These are phyloP conservation scores for Annona squamosa DNA, from an alignment of 164 flowering plant genomes.

Conservation along the genomic window DNA sequence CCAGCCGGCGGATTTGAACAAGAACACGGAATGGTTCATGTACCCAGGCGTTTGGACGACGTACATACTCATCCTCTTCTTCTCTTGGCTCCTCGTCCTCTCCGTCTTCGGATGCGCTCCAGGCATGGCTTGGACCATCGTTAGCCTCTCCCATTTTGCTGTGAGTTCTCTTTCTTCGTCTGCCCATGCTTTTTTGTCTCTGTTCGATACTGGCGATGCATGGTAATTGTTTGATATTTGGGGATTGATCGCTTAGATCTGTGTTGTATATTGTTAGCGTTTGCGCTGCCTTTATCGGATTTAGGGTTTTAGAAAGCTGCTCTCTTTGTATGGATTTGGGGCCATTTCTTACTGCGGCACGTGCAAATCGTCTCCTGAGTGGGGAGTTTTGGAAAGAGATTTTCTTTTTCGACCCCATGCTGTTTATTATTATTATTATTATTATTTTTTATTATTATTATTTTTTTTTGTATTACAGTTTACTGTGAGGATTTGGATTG, in stretches of 20 bases:
- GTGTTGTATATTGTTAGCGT: background rate
- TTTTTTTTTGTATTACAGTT: background rate
- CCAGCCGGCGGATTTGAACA: constrained; percentile 53
- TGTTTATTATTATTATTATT: no score
- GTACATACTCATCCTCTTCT: constrained; percentile 55
- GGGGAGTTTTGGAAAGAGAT: background rate
- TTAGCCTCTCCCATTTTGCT: constrained; percentile 49
- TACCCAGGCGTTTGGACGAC: constrained; percentile 76
- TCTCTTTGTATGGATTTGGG: background rate
- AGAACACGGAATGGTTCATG: constrained; percentile 76
- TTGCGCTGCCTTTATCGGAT: background rate
- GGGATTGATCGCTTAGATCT: background rate
- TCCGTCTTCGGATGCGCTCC: constrained; percentile 56
- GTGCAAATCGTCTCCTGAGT: background rate
- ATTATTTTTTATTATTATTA: no score
- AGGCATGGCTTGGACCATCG: constrained; percentile 72
- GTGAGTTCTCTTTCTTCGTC: constrained; percentile 20
- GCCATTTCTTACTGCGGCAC: background rate
- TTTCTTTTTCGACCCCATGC: no score
- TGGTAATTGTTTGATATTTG: background rate
- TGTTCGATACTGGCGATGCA: background rate
- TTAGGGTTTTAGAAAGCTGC: background rate
- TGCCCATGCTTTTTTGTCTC: background rate
- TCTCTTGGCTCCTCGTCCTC: constrained; percentile 54
- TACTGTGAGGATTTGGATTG: background rate